Evolutionary conservation across 2,329 filamentous ascomycete species (phyloP).

Genomic region (Colletotrichum ledebouriae): DNA sequence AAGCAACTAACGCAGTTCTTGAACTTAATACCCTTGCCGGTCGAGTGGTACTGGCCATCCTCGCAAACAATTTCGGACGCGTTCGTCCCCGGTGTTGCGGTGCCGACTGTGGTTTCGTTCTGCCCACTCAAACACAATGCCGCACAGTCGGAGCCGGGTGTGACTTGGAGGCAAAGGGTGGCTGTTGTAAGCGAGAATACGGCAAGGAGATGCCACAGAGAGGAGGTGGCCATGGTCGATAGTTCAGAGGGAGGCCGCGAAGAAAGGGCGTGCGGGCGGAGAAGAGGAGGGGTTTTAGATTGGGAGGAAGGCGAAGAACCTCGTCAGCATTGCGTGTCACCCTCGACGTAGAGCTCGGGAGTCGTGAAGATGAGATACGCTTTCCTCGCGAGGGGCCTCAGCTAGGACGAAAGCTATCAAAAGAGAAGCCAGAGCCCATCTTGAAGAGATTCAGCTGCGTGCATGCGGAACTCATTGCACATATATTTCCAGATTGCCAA

Average conservation of each 20-base stretch:
- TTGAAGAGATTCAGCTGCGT: too few relatives aligned
- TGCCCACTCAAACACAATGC: constrained; percentile 59
- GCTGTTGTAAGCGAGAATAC: constrained; percentile 42
- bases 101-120: constrained; percentile 50
- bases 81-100: constrained; percentile 57
- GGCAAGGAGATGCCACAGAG: neutral
- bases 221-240: neutral
- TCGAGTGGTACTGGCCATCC: constrained; percentile 56
- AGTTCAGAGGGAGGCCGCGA: too few relatives aligned
- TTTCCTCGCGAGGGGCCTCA: too few relatives aligned
- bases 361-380: too few relatives aligned
- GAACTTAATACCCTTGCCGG: constrained; percentile 59
- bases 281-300: too few relatives aligned
- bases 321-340: too few relatives aligned
- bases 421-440: too few relatives aligned
- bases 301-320: too few relatives aligned
- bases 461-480: neutral
- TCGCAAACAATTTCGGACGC: constrained; percentile 62
- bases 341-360: too few relatives aligned
- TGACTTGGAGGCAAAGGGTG: constrained; percentile 57
- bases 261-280: too few relatives aligned
- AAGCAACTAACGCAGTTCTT: constrained; percentile 62
- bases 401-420: too few relatives aligned
- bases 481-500: constrained; percentile 13
- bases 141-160: constrained; percentile 65